Conservation (phyloP, 805 yeast genomes). For the Tetrapisispora fleetii region DNA sequence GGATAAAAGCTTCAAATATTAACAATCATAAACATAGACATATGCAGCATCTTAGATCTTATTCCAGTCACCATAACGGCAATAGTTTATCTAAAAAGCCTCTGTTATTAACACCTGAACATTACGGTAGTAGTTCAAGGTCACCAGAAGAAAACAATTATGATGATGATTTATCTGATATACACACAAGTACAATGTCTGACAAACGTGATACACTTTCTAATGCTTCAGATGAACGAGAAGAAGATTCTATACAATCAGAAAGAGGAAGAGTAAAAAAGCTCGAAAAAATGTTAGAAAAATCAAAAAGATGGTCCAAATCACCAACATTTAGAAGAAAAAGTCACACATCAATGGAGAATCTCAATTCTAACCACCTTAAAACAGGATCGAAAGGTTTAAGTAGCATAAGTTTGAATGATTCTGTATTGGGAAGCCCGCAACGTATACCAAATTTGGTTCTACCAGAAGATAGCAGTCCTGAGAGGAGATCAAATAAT, state of each 20-base stretch:
- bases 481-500: background rate
- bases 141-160: background rate
- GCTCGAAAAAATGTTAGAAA: slow-evolving; percentile 17
- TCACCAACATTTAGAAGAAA: slow-evolving; percentile 9
- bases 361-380: background rate
- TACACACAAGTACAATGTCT: background rate
- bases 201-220: background rate
- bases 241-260: background rate
- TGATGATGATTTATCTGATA: background rate
- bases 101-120: background rate
- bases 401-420: background rate
- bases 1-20: slow-evolving; percentile 9
- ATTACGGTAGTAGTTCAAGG: background rate
- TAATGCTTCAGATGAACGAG: background rate
- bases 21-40: background rate
- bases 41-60: background rate
- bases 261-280: slow-evolving; percentile 7
- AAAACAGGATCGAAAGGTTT: background rate
- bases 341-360: background rate
- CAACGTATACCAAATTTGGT: background rate
- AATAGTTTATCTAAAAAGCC: background rate
- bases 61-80: background rate
- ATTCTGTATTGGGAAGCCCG: background rate
- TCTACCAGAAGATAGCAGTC: background rate
- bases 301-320: slow-evolving; percentile 14